Base-by-base conservation (phyloP, 2,329 filamentous ascomycete genomes). In the Claviceps maximensis region DNA sequence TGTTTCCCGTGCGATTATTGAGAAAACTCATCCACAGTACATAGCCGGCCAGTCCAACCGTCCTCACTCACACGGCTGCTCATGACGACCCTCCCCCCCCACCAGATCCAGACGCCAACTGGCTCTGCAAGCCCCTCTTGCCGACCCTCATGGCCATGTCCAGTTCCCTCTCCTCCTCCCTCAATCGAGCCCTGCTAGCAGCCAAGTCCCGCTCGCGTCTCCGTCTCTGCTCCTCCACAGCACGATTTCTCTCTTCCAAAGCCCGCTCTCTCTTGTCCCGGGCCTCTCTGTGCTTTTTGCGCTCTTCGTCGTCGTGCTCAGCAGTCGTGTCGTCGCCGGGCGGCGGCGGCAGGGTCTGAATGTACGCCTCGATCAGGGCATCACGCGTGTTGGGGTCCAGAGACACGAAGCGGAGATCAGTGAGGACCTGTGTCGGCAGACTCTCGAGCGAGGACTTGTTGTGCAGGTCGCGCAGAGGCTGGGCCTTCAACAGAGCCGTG, bases 371-470 rank as follows among this genome's bases (percentile, higher is more conserved):
- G 7, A 90, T 69, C 6, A 91, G 68, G 1, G 77, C 69, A 57
- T 89, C 82, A 19, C 87, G 76, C 0, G 76, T 72, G 41, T 73
- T 68, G 0, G 78, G 65, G 27, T 83, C 77, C 0, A 90, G 71
- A 4, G 82, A 83, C 36, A 88, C 80, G 65, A 81, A 91, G 46
- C 84, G 78, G 38, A 87, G 66, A 62, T 91, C 86, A 17, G 75
- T 72, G 1, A 87, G 71, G 0, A 91, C 63, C 23, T 78, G 67
- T 1, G 77, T 66, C 1, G 87, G 87, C 10, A 91, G 71, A 17
- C 74, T 72, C 5, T 76, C 74, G 6, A 76, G 73, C 2, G 77
- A 62, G 0, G 82, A 82, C 48, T 74, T 69, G 56, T 75, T 78
- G 62, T 88, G 82, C 3, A 91, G 74, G 2, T 71, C 59, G 2